These are phyloP conservation scores for Gloeophyllum trabeum DNA, from an alignment of 768 basidiomycete genomes.

Conservation along the genomic window DNA sequence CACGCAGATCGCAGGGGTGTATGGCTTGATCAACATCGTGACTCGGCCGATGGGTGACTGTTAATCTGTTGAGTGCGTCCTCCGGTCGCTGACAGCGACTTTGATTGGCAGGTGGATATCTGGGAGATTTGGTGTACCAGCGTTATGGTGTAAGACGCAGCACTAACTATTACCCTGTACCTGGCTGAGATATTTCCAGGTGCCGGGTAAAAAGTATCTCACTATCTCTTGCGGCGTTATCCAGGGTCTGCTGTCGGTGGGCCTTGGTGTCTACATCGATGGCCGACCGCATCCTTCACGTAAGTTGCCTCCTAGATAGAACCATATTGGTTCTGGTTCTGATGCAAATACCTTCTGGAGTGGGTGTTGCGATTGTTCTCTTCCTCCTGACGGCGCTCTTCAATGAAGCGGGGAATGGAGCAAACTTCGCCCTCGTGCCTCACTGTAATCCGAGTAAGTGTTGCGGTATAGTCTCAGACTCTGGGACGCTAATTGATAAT, in stretches of 20 bases:
- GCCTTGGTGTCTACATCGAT: constrained; percentile 33
- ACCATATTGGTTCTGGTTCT: constrained; percentile 3
- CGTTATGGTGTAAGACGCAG: constrained; percentile 23
- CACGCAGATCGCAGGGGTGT: background rate
- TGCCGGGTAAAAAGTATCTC: constrained; percentile 36
- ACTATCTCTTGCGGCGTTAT: constrained; percentile 29
- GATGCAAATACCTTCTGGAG: constrained; percentile 6
- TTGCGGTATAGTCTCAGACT: background rate
- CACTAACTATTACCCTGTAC: too few species aligned
- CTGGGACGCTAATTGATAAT: constrained; percentile 9
- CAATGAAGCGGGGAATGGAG: constrained; percentile 35
- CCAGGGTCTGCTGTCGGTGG: constrained; percentile 33
- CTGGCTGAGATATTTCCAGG: too few species aligned
- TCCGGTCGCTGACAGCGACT: background rate
- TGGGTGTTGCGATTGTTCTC: constrained; percentile 24
- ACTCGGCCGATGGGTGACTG: constrained; percentile 30
- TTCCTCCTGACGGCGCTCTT: constrained; percentile 25
- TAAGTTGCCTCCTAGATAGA: constrained; percentile 3
- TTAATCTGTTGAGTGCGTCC: background rate
- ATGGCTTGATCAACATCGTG: constrained; percentile 38
- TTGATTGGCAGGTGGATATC: constrained; percentile 27
- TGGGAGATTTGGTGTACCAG: constrained; percentile 34
- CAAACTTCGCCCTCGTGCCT: constrained; percentile 38
- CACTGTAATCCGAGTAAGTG: constrained; percentile 33
- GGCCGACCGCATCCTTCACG: constrained; percentile 10